Evolutionary conservation across 192 early-diverging fungal species (phyloP).

Genomic region (Linnemannia elongata): DNA sequence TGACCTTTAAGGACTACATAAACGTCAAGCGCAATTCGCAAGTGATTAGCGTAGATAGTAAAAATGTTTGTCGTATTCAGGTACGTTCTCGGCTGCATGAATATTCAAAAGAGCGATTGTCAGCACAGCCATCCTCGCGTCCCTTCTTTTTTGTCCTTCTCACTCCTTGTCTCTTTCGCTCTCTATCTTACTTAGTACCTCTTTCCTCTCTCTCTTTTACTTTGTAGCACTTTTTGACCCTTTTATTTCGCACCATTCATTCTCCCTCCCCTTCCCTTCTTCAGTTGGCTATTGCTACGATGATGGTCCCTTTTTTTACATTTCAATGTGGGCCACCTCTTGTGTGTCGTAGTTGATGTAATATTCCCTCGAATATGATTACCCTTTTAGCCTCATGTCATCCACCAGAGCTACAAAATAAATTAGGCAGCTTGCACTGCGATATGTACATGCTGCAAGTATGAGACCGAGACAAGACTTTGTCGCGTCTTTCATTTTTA

Average conservation of each 20-base stretch:
- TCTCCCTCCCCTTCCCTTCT: background rate
- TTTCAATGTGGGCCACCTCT: background rate
- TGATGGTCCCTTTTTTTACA: background rate
- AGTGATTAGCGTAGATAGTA: background rate
- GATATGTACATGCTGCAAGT: no score
- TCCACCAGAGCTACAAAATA: background rate
- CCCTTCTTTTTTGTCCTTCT: background rate
- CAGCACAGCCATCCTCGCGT: background rate
- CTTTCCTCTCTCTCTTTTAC: no score
- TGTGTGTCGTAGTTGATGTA: background rate
- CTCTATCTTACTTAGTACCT: no score
- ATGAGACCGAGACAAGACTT: no score
- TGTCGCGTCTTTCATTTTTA: no score
- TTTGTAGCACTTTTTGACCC: no score
- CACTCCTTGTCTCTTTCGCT: background rate
- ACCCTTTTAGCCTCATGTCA: background rate
- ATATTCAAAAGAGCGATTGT: background rate
- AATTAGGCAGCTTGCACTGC: no score
- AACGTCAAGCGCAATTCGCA: background rate
- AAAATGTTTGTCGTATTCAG: background rate
- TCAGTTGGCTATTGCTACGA: background rate
- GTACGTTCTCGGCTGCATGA: constrained; percentile 3
- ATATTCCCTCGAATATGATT: background rate
- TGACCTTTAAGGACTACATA: no score
- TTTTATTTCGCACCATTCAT: background rate